Conservation (phyloP, 768 basidiomycete species). For the Grammothele lineata region DNA sequence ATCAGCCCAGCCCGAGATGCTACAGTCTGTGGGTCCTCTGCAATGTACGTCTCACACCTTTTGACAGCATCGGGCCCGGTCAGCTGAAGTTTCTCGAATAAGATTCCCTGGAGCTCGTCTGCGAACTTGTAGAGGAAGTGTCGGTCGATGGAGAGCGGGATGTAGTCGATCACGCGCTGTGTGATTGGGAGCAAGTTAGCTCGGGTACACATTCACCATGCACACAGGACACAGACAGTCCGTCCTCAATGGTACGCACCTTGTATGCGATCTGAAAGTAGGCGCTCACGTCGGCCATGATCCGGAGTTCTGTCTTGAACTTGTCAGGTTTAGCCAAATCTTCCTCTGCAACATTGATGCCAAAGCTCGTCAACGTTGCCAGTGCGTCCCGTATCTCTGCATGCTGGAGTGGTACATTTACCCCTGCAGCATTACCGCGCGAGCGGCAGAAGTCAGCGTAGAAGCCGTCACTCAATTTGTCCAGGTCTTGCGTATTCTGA, state of each 20-base stretch:
- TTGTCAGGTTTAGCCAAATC: conserved; percentile 26
- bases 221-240: too few species aligned
- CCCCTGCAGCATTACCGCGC: not conserved
- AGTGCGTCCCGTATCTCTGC: not conserved
- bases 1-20: conserved; percentile 22
- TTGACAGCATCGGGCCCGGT: conserved; percentile 14
- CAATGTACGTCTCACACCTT: conserved; percentile 23
- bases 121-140: conserved; percentile 39
- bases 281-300: conserved; percentile 67
- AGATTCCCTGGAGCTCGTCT: conserved; percentile 15
- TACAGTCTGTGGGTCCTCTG: conserved; percentile 25
- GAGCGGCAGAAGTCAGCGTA: conserved; percentile 25
- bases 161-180: conserved; percentile 40
- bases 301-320: conserved; percentile 47
- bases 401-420: not conserved
- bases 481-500: conserved; percentile 39
- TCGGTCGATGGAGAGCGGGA: conserved; percentile 40
- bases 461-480: conserved; percentile 34
- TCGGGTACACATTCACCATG: too few species aligned
- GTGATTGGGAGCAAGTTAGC: too few species aligned
- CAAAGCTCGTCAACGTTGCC: conserved; percentile 5
- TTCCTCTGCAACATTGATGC: not conserved
- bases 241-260: not conserved
- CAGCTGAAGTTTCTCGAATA: conserved; percentile 24
- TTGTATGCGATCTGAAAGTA: conserved; percentile 62